Percentiles rank a stretch among this genome's conserved stretches.
Evolutionary conservation across 2,329 filamentous ascomycete genomes (phyloP).

Genomic region (Cadophora sp.): DNA sequence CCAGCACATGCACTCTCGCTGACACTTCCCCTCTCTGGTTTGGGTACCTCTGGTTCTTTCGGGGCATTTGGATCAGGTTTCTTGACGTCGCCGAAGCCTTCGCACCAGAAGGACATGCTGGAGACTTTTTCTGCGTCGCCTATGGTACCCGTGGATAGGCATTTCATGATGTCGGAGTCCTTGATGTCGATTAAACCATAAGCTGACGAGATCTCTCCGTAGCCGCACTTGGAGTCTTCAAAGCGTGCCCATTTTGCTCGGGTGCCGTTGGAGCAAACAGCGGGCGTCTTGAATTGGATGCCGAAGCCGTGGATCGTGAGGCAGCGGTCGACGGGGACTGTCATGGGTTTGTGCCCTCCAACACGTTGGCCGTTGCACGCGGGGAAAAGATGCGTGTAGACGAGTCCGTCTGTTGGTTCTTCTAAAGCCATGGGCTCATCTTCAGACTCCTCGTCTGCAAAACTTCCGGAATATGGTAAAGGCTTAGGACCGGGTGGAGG

Average conservation of each 20-base stretch:
- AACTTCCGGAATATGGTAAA: background rate
- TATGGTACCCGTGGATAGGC: conserved; percentile 13
- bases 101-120: conserved; percentile 33
- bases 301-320: conserved; percentile 14
- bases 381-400: conserved; percentile 12
- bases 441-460: background rate
- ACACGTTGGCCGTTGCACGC: conserved; percentile 13
- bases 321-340: conserved; percentile 28
- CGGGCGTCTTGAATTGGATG: conserved; percentile 23
- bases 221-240: conserved; percentile 28
- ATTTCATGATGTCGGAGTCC: conserved; percentile 29
- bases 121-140: conserved; percentile 18
- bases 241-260: conserved; percentile 30
- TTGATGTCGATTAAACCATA: conserved; percentile 27
- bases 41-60: conserved; percentile 17
- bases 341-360: background rate
- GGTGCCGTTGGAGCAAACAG: conserved; percentile 29
- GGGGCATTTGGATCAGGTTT: conserved; percentile 23
- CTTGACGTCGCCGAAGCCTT: conserved; percentile 25
- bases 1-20: conserved; percentile 20
- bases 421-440: background rate
- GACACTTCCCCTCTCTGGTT: conserved; percentile 20
- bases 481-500: conserved; percentile 13
- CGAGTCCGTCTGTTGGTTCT: conserved; percentile 10
- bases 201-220: conserved; percentile 16